Evolutionary conservation across 2,329 filamentous ascomycete species (phyloP).

Genomic region (Xylariaceae sp.): DNA sequence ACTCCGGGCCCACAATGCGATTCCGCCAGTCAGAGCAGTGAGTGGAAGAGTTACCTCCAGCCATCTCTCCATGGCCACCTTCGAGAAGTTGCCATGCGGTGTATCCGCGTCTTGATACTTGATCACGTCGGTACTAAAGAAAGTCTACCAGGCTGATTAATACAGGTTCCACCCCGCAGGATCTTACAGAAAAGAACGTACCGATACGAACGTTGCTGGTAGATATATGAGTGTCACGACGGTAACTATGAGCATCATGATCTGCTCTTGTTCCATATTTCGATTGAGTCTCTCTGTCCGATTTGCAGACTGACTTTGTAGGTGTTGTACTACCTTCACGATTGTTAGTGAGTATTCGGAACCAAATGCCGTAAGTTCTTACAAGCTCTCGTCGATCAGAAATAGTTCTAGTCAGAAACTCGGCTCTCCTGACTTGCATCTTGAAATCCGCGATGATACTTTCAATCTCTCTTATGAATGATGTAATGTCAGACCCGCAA

Average conservation of each 20-base stretch:
- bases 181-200: neutral
- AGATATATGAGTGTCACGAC: constrained; percentile 21
- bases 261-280: constrained; percentile 15
- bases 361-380: constrained; percentile 1
- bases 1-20: no score
- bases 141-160: no score
- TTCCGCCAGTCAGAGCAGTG: constrained; percentile 9
- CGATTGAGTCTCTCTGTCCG: constrained; percentile 21
- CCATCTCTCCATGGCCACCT: constrained; percentile 11
- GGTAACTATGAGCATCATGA: constrained; percentile 23
- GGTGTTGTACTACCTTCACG: constrained; percentile 29
- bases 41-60: constrained; percentile 13
- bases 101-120: constrained; percentile 12
- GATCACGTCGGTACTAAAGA: constrained; percentile 15
- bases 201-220: constrained; percentile 18
- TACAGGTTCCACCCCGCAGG: no score
- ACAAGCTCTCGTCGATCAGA: constrained; percentile 32
- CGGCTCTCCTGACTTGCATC: constrained; percentile 31
- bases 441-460: constrained; percentile 31
- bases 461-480: constrained; percentile 26
- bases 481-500: constrained; percentile 20
- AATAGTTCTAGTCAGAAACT: constrained; percentile 29
- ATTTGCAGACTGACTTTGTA: constrained; percentile 28
- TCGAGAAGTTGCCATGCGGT: no score
- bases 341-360: neutral